A percentile compares a stretch with the other conserved stretches of the same genome.
Evolutionary conservation across 306 rosid species (phyloP).

Genomic region (Ormosia semicastrata): DNA sequence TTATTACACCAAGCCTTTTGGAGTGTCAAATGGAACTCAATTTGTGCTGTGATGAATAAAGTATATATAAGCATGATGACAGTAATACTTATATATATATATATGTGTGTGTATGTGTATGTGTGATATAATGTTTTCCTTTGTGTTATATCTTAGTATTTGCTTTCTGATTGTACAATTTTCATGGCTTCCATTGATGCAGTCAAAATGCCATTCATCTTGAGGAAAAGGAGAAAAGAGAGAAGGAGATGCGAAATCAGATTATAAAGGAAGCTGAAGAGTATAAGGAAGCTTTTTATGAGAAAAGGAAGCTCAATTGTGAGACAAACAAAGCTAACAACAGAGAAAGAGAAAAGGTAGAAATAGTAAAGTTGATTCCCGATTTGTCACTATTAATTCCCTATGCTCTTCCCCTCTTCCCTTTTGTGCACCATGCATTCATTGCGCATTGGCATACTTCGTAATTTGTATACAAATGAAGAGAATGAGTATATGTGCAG

Average conservation of each 20-base stretch:
- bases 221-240: conserved; percentile 81
- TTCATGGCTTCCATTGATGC: conserved; percentile 18
- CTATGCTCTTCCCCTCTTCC: neutral
- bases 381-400: neutral
- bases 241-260: conserved; percentile 82
- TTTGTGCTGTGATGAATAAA: neutral
- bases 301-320: conserved; percentile 72
- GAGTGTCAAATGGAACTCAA: neutral
- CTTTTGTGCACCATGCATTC: neutral
- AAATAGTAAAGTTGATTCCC: neutral
- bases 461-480: neutral
- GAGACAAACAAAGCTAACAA: conserved; percentile 67
- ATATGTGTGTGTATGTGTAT: too few species aligned
- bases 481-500: conserved; percentile 40
- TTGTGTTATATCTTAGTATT: neutral
- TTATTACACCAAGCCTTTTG: too few species aligned
- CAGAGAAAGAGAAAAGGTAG: conserved; percentile 89
- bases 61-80: too few species aligned
- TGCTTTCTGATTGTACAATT: neutral
- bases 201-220: conserved; percentile 76
- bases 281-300: conserved; percentile 65
- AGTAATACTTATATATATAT: too few species aligned
- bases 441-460: conserved; percentile 11
- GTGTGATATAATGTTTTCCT: too few species aligned
- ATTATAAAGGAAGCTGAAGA: conserved; percentile 92